Evolutionary conservation across 768 basidiomycete genomes (phyloP).

Genomic region (Hysterangium stoloniferum): DNA sequence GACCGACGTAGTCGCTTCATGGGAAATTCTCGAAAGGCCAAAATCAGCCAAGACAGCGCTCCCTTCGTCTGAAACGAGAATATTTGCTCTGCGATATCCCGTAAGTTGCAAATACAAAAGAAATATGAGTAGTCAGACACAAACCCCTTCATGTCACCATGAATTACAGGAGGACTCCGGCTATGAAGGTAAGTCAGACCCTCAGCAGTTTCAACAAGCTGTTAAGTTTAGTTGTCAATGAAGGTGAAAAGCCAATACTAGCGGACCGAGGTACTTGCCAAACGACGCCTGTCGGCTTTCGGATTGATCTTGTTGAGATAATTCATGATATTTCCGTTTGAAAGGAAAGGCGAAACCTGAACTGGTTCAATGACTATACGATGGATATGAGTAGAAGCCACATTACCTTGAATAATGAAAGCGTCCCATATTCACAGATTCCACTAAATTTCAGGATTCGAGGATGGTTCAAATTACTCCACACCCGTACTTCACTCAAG

Average conservation of each 20-base stretch:
- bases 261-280: no score
- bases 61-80: slow-evolving; percentile 34
- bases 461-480: slow-evolving; percentile 11
- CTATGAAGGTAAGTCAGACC: slow-evolving; percentile 39
- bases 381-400: background rate
- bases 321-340: slow-evolving; percentile 19
- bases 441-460: slow-evolving; percentile 13
- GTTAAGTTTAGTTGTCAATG: background rate
- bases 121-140: background rate
- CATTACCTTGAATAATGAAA: slow-evolving; percentile 2
- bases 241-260: slow-evolving; percentile 1
- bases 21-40: slow-evolving; percentile 27
- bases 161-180: slow-evolving; percentile 28
- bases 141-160: slow-evolving; percentile 23
- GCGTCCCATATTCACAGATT: slow-evolving; percentile 11
- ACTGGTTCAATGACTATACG: slow-evolving; percentile 27
- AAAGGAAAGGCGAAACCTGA: slow-evolving; percentile 31
- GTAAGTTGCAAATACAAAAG: slow-evolving; percentile 2
- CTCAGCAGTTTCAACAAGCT: slow-evolving; percentile 38
- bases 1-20: slow-evolving; percentile 17
- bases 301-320: slow-evolving; percentile 15
- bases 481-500: slow-evolving; percentile 7
- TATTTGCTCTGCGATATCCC: slow-evolving; percentile 36
- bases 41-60: slow-evolving; percentile 45
- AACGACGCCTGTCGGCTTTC: background rate